Percentiles rank a stretch among this genome's conserved stretches.
Evolutionary conservation across 257 asterid genomes (phyloP).

Genomic region (Solanum chmielewskii): DNA sequence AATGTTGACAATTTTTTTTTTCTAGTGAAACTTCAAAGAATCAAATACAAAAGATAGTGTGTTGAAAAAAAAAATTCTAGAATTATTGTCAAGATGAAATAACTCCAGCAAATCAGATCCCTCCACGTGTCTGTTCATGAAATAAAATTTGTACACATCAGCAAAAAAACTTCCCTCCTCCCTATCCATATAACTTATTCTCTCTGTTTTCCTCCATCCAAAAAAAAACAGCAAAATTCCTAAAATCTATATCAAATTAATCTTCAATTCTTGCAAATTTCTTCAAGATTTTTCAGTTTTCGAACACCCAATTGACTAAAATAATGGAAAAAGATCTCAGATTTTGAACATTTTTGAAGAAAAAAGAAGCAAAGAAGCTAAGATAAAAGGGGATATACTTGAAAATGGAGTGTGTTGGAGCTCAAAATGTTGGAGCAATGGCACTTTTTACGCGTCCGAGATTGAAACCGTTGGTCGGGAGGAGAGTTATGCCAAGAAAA

Average conservation of each 20-base stretch:
- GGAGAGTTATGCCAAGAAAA: constrained; percentile 13
- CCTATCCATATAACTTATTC: constrained; percentile 41
- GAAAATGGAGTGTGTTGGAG: constrained; percentile 63
- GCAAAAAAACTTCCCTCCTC: constrained; percentile 10
- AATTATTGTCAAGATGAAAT: background rate
- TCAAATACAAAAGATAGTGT: background rate
- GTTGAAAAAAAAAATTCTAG: background rate
- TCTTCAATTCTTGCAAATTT: background rate
- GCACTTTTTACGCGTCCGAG: constrained; percentile 41
- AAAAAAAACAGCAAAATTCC: background rate
- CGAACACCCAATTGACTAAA: background rate
- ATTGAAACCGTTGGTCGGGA: constrained; percentile 24
- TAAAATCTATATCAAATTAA: background rate
- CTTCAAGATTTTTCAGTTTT: constrained; percentile 4
- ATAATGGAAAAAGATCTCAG: constrained; percentile 5
- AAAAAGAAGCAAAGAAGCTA: background rate
- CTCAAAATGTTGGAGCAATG: constrained; percentile 56
- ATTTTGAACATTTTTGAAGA: background rate
- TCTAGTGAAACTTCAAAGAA: background rate
- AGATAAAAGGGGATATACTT: background rate
- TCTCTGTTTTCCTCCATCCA: background rate
- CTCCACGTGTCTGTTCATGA: constrained; percentile 20
- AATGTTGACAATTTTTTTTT: background rate
- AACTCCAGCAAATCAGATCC: constrained; percentile 16
- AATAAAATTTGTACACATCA: constrained; percentile 18